Evolutionary conservation across 768 basidiomycete genomes (phyloP).

Genomic region (Collybiopsis luxurians): DNA sequence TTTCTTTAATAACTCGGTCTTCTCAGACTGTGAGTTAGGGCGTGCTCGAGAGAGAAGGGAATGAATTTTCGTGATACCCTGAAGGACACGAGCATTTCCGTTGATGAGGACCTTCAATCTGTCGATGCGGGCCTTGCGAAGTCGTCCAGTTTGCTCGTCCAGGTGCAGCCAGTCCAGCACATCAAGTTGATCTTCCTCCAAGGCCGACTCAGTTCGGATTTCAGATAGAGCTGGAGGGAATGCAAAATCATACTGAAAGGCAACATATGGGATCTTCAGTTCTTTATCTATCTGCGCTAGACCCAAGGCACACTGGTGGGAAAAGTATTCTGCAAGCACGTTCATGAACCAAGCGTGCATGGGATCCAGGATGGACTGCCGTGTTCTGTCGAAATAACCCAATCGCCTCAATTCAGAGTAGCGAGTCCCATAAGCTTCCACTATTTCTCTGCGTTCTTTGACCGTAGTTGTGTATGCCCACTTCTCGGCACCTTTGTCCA

Average conservation of each 20-base stretch:
- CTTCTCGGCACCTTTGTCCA: slow-evolving; percentile 15
- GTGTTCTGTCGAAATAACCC: slow-evolving; percentile 33
- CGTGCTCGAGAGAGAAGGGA: not conserved
- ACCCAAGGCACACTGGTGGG: not conserved
- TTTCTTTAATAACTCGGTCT: not conserved
- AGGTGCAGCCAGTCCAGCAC: not conserved
- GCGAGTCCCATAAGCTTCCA: slow-evolving; percentile 20
- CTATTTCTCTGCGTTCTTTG: slow-evolving; percentile 13
- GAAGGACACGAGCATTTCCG: not conserved
- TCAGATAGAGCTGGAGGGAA: not conserved
- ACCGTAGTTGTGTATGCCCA: slow-evolving; percentile 19
- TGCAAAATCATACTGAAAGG: not conserved
- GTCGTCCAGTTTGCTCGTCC: too few relatives aligned
- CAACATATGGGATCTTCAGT: not conserved
- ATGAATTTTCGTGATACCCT: not conserved
- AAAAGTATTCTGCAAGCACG: not conserved
- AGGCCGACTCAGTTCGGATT: not conserved
- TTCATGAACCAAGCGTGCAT: slow-evolving; percentile 27
- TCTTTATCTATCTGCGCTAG: not conserved
- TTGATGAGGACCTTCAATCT: not conserved
- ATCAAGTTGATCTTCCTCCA: not conserved
- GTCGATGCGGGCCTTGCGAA: not conserved
- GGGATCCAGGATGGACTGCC: slow-evolving; percentile 27
- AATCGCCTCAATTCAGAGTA: slow-evolving; percentile 28
- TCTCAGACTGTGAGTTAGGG: not conserved